Base-by-base conservation (phyloP, 768 basidiomycete species). In the Coprinopsis sp. region DNA sequence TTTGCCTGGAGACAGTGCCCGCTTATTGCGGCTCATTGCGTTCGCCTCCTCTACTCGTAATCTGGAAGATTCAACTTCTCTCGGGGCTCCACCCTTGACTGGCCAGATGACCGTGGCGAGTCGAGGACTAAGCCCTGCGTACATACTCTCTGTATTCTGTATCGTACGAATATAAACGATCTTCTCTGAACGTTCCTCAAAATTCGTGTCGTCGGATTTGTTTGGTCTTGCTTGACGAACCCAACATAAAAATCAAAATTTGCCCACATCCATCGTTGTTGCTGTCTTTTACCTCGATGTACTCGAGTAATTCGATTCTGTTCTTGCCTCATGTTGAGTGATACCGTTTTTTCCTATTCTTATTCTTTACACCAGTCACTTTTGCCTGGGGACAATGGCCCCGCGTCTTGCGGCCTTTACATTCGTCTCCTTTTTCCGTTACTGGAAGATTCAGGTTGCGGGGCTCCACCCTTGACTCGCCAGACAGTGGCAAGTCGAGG, bases 381-480 rank as follows among this genome's bases (percentile, higher is more conserved):
- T 63, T 69, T 75, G 84, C 84, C 85, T 84, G 77, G 85, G 77
- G 70, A 84, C 84, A 87, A 38, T 65, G 73, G 84, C 81, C 60
- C 54, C 61, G n/a, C n/a, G n/a, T n/a, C n/a, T n/a, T n/a, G n/a
- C n/a, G n/a, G n/a, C n/a, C 65, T 50, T 55, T 83, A 83, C 85
- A 78, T 76, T 87, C 82, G 84, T 85, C 76, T 65, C 84, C 80
- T 81, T 64, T 76, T 84, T 83, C 79, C 71, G 83, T 70, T 70
- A 63, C 50, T 81, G 87, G 85, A 84, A 71, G 87, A 76, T 87
- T 58, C 27, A 39, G 75, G 46, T 63, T 66, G 78, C 66, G 72
- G 77, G 78, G n/a, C n/a, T 87, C 84, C 84, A 87, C 84, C 73
- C 84, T 87, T 79, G 82, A 78, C 70, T 77, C 77, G 66, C 74